A percentile compares a stretch with the other conserved stretches of the same genome.
phyloP scores from a whole-genome alignment of 2,329 filamentous ascomycete genomes.

The Pyrenophora teres region DNA sequence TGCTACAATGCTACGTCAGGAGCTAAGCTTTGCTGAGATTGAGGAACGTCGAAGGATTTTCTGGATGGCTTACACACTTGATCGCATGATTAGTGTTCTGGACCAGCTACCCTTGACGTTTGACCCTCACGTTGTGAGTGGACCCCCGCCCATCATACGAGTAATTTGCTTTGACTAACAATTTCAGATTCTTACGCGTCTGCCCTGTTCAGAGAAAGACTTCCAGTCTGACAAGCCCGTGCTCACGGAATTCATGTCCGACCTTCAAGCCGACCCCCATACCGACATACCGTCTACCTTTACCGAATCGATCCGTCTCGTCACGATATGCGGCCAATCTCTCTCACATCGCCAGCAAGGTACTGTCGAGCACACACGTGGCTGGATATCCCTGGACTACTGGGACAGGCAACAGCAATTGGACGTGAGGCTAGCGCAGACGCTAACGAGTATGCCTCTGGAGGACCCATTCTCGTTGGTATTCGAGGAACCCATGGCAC shows the following conservation, averaged over 20 bases:
- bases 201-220: background rate
- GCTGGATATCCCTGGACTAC: background rate
- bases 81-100: background rate
- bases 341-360: background rate
- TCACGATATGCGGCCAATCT: background rate
- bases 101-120: background rate
- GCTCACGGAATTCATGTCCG: background rate
- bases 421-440: background rate
- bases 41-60: background rate
- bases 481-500: background rate
- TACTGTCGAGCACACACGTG: background rate
- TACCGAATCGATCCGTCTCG: background rate
- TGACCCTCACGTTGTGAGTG: background rate
- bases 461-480: background rate
- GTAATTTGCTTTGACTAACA: background rate
- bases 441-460: background rate
- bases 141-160: too few species aligned
- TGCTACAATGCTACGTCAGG: background rate
- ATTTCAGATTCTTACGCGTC: background rate
- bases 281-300: background rate
- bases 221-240: background rate
- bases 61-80: background rate
- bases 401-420: slow-evolving; percentile 1
- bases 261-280: background rate
- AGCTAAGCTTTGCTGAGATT: background rate